These are phyloP conservation scores for Phaeotremella fagi DNA, from an alignment of 768 basidiomycete genomes.

Conservation along the genomic window DNA sequence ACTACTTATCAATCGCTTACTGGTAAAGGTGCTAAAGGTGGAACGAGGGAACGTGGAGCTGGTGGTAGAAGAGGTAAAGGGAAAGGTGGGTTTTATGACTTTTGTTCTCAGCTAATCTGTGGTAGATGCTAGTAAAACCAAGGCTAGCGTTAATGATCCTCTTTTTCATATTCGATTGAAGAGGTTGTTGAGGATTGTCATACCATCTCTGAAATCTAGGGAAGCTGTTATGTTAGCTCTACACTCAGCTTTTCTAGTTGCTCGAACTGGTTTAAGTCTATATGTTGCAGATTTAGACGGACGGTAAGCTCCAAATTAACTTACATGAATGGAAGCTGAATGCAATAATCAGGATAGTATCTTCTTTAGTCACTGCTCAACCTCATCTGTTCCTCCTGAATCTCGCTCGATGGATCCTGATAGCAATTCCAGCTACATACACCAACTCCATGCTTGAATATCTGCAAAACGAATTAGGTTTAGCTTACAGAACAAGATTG, in stretches of 20 bases:
- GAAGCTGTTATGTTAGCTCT: slow-evolving; percentile 80
- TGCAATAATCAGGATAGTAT: slow-evolving; percentile 67
- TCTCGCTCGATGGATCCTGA: slow-evolving; percentile 80
- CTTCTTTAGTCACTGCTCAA: slow-evolving; percentile 83
- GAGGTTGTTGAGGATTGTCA: slow-evolving; percentile 74
- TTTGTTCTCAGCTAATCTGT: background rate
- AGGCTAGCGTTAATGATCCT: slow-evolving; percentile 68
- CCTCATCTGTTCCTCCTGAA: slow-evolving; percentile 73
- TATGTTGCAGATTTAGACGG: slow-evolving; percentile 94
- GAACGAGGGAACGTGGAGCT: slow-evolving; percentile 49
- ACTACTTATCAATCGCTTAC: slow-evolving; percentile 61
- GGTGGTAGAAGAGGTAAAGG: slow-evolving; percentile 10
- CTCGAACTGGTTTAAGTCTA: slow-evolving; percentile 83
- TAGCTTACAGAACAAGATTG: slow-evolving; percentile 53
- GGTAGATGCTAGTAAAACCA: background rate
- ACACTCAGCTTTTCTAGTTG: slow-evolving; percentile 83
- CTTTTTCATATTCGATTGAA: slow-evolving; percentile 79
- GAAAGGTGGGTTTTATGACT: slow-evolving; percentile 5
- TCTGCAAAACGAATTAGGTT: slow-evolving; percentile 76
- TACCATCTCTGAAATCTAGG: slow-evolving; percentile 76
- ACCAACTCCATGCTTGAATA: slow-evolving; percentile 70
- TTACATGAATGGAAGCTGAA: background rate
- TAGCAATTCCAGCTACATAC: slow-evolving; percentile 66
- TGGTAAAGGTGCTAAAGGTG: slow-evolving; percentile 49
- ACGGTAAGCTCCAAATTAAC: slow-evolving; percentile 45